A percentile compares a stretch with the other conserved stretches of the same genome.
Evolutionary conservation across 805 yeast species (phyloP).

Genomic region (Candida tallmaniae): DNA sequence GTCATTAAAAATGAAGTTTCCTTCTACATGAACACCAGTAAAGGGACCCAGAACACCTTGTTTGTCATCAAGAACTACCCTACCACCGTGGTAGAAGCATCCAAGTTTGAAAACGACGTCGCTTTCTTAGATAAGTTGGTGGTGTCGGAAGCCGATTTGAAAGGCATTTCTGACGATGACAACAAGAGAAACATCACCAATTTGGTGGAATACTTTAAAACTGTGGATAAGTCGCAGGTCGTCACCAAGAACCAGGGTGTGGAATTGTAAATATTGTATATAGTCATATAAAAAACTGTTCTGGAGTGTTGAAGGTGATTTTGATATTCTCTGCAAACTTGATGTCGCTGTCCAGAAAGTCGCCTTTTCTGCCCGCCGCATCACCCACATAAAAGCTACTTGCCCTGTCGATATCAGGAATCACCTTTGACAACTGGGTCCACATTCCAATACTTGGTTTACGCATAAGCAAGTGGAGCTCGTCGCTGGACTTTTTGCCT

Average conservation of each 20-base stretch:
- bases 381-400: slow-evolving; percentile 81
- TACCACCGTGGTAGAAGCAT: slow-evolving; percentile 57
- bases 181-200: slow-evolving; percentile 32
- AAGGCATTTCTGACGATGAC: slow-evolving; percentile 16
- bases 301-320: slow-evolving; percentile 64
- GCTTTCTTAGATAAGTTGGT: slow-evolving; percentile 43
- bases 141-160: slow-evolving; percentile 27
- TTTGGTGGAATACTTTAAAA: slow-evolving; percentile 58
- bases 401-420: slow-evolving; percentile 35
- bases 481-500: slow-evolving; percentile 18
- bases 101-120: slow-evolving; percentile 69
- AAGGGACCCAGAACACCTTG: slow-evolving; percentile 38
- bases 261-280: background rate
- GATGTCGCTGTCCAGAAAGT: slow-evolving; percentile 77
- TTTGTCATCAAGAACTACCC: slow-evolving; percentile 59
- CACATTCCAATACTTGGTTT: slow-evolving; percentile 85
- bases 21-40: slow-evolving; percentile 30
- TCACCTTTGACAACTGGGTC: slow-evolving; percentile 43
- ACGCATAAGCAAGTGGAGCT: slow-evolving; percentile 42
- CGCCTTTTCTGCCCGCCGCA: slow-evolving; percentile 83
- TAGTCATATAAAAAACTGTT: slow-evolving; percentile 46
- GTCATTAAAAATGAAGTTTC: slow-evolving; percentile 38
- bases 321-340: slow-evolving; percentile 60
- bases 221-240: slow-evolving; percentile 49
- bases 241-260: background rate